Evolutionary conservation across 2,329 filamentous ascomycete species (phyloP).

Genomic region (Scortechinia acanthostroma): DNA sequence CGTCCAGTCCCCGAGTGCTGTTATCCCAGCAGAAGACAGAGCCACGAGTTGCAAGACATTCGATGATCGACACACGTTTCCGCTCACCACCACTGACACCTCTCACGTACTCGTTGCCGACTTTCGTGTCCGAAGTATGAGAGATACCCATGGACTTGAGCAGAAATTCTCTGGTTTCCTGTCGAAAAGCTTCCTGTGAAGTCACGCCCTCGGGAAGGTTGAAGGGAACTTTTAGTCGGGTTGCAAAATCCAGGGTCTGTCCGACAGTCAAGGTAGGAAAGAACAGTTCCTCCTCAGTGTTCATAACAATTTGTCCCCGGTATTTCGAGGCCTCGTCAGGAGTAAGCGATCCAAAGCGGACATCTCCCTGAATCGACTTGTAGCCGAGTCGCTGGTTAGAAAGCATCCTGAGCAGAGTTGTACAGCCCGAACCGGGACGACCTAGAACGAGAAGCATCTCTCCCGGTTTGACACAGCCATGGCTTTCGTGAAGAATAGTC

Average conservation of each 20-base stretch:
- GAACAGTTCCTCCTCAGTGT: constrained; percentile 41
- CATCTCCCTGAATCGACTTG: constrained; percentile 45
- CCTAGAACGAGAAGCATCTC: constrained; percentile 69
- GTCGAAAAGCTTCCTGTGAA: constrained; percentile 33
- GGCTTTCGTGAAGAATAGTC: constrained; percentile 57
- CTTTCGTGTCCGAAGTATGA: constrained; percentile 57
- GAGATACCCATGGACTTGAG: constrained; percentile 46
- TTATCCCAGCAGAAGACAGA: constrained; percentile 65
- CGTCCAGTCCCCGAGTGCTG: constrained; percentile 57
- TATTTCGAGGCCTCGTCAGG: constrained; percentile 33
- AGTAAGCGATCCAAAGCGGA: constrained; percentile 41
- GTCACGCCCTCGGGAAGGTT: constrained; percentile 31
- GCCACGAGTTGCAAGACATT: constrained; percentile 48
- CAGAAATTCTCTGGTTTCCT: constrained; percentile 41
- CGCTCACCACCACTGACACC: constrained; percentile 64
- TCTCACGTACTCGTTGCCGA: constrained; percentile 59
- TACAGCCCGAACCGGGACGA: constrained; percentile 64
- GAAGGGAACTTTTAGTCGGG: constrained; percentile 45
- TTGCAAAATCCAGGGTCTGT: constrained; percentile 43
- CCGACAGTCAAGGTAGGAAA: constrained; percentile 40
- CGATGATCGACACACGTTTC: constrained; percentile 64
- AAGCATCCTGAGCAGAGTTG: constrained; percentile 63
- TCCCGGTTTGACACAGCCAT: constrained; percentile 65
- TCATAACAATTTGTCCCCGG: constrained; percentile 47
- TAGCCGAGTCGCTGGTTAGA: constrained; percentile 58